These are phyloP conservation scores for Phtheirospermum japonicum DNA, from an alignment of 257 asterid genomes.

Conservation along the genomic window DNA sequence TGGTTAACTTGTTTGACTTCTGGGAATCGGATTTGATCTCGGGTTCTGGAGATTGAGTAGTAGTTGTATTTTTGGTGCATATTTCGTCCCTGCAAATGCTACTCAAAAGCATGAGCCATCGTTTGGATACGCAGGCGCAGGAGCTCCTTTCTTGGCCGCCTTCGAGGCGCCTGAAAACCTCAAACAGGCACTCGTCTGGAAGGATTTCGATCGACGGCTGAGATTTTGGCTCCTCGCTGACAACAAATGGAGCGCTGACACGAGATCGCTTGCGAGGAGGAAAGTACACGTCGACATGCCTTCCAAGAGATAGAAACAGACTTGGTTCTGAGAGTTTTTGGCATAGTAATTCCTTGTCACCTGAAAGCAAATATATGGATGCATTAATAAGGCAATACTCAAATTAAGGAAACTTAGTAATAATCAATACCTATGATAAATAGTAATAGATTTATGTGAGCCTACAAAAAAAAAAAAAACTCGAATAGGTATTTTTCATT, in stretches of 20 bases:
- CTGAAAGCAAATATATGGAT: constrained; percentile 39
- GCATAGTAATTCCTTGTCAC: constrained; percentile 43
- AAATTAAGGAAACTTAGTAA: neutral
- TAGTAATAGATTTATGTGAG: neutral
- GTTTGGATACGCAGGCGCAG: constrained; percentile 85
- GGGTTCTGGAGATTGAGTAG: constrained; percentile 28
- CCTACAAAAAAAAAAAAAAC: neutral
- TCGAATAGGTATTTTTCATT: neutral
- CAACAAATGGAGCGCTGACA: constrained; percentile 60
- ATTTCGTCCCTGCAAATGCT: constrained; percentile 64
- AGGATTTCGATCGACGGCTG: constrained; percentile 75
- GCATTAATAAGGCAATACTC: constrained; percentile 26
- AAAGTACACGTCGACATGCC: constrained; percentile 62
- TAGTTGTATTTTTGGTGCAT: constrained; percentile 15
- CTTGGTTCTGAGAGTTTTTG: constrained; percentile 56
- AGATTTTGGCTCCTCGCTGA: constrained; percentile 39
- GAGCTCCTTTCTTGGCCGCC: constrained; percentile 68
- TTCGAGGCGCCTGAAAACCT: constrained; percentile 74
- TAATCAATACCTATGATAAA: neutral
- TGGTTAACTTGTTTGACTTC: constrained; percentile 29
- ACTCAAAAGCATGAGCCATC: constrained; percentile 88
- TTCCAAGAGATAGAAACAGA: constrained; percentile 45
- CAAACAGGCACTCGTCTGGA: constrained; percentile 95
- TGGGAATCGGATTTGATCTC: constrained; percentile 32
- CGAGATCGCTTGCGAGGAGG: constrained; percentile 84